Base-by-base conservation (phyloP, 192 early-diverging fungal species). In the Podila verticillata region DNA sequence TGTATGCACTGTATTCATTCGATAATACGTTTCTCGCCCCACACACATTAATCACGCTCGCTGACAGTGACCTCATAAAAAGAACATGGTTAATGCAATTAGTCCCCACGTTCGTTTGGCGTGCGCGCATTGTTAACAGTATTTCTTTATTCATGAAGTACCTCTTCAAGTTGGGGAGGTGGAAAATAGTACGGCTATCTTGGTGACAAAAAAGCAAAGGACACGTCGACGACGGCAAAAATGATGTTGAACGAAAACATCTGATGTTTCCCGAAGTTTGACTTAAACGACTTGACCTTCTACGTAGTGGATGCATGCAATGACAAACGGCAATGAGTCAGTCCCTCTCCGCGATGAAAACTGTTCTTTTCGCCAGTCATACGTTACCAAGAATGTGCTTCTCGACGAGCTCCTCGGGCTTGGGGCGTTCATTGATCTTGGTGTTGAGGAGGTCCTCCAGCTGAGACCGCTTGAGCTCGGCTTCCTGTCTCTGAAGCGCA, bases 331-430 rank as follows among this genome's bases (percentile, higher is more conserved):
- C 24, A 17, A 3, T 1, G 29, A 20, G 34, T 48, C 12, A 48
- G 19, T 51, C 7, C 15, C 20, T 1, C 10, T 57, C 3, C 22
- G 17, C 5, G 26, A 34, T 17, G 30, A 59, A 9, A 48, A 58
- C 12, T 15, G 0, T 17, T 12, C 4, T 10, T 44, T 44, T 44
- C 39, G 15, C 17, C 39, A 26, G 17, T 22, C 15, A 70, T 29
- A 57, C 56, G 63, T 58, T 81, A 74, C 66, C 73, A 32, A 91
- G 79, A 36, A 93, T 92, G 44, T 91, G 87, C 54, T 88, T 87
- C 70, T 92, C 82, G 12, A 90, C 59, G 22, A 90, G 77, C 8
- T 67, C 22, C 12, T 86, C 80, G 34, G 67, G 57, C 6, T 74
- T 35, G 26, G 86, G 86, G 49, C 89, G 82, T 1, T 87, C 75